Percentiles rank a stretch among this genome's conserved stretches.
Evolutionary conservation across 345 rosid species (phyloP).

Genomic region (Eucalyptus sp.): DNA sequence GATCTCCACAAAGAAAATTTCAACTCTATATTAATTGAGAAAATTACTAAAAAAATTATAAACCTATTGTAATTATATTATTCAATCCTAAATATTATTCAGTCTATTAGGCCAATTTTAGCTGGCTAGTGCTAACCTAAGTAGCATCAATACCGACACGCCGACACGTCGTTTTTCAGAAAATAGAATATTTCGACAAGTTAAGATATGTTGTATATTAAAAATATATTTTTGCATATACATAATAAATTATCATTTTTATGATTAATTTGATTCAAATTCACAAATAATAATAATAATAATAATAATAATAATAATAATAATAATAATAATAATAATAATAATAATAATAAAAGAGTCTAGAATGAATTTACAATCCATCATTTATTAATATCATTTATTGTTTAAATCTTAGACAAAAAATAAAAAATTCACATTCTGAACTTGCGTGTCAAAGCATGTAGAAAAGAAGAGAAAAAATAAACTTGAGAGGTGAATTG

Average conservation of each 20-base stretch:
- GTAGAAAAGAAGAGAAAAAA: fast-evolving
- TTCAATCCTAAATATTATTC: fast-evolving
- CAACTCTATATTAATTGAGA: fast-evolving
- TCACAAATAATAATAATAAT: too few species aligned
- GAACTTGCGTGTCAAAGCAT: fast-evolving
- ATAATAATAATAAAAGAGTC: too few species aligned
- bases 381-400: too few species aligned
- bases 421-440: too few species aligned
- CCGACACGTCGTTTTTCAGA: fast-evolving
- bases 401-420: too few species aligned
- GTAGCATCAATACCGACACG: fast-evolving
- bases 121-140: fast-evolving
- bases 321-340: too few species aligned
- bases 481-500: too few species aligned
- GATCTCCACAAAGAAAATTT: not conserved
- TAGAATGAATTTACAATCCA: too few species aligned
- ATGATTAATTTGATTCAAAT: too few species aligned
- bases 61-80: fast-evolving
- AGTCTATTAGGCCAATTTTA: fast-evolving
- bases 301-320: fast-evolving
- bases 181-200: fast-evolving
- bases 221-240: too few species aligned
- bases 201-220: fast-evolving
- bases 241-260: too few species aligned
- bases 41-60: not conserved